These are phyloP conservation scores for Apophysomyces ossiformis DNA, from an alignment of 371 early-diverging fungal species.

Conservation along the genomic window DNA sequence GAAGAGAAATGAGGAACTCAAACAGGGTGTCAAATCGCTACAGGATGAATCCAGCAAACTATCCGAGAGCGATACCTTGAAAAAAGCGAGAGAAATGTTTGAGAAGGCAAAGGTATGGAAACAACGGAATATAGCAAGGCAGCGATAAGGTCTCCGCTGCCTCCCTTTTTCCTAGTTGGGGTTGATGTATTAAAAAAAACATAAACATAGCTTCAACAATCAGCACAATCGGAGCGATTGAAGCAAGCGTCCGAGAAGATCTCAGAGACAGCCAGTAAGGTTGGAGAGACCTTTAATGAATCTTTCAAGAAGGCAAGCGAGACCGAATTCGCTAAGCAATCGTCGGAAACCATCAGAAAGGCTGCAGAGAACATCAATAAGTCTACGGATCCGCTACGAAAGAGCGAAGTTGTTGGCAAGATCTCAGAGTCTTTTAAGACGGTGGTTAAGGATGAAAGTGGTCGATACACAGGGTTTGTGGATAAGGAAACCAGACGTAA, in stretches of 20 bases:
- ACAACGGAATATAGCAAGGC: background rate
- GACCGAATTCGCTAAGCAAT: slow-evolving; percentile 81
- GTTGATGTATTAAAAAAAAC: background rate
- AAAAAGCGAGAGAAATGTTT: slow-evolving; percentile 86
- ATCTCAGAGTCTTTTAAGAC: slow-evolving; percentile 73
- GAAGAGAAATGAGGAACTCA: slow-evolving; percentile 90
- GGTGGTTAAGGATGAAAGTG: slow-evolving; percentile 74
- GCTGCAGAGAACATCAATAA: slow-evolving; percentile 61
- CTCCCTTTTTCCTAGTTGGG: background rate
- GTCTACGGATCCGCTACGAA: slow-evolving; percentile 77
- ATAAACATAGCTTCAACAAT: slow-evolving; percentile 39
- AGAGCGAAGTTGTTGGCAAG: slow-evolving; percentile 74
- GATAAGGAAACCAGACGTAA: slow-evolving; percentile 76
- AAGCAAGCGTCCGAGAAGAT: slow-evolving; percentile 79
- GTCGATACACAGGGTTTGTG: slow-evolving; percentile 79
- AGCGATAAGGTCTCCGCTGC: background rate
- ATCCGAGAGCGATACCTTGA: slow-evolving; percentile 86
- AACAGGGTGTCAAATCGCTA: slow-evolving; percentile 86
- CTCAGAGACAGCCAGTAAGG: slow-evolving; percentile 74
- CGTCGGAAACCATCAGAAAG: slow-evolving; percentile 76
- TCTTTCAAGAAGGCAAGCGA: slow-evolving; percentile 87
- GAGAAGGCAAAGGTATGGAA: slow-evolving; percentile 63
- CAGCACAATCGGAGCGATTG: slow-evolving; percentile 57
- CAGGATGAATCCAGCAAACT: slow-evolving; percentile 83
- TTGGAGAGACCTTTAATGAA: slow-evolving; percentile 76